phyloP scores from a whole-genome alignment of 2,329 filamentous ascomycete species.

The Cryphonectria carpinicola region DNA sequence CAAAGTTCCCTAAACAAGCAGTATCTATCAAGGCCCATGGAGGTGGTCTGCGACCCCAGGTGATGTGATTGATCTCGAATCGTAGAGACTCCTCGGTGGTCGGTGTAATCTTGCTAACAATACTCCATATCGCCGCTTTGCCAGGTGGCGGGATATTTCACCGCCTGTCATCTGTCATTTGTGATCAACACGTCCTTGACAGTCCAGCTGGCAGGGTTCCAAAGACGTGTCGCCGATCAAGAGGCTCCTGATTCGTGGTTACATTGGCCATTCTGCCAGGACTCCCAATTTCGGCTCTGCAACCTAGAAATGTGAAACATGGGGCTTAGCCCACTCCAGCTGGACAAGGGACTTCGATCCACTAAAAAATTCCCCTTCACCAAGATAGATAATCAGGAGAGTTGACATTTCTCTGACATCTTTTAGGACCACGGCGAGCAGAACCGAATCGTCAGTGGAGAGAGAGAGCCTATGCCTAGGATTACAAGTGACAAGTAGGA shows the following conservation, averaged over 20 bases:
- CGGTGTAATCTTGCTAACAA: neutral
- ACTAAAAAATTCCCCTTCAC: neutral
- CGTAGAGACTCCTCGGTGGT: neutral
- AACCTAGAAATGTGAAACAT: conserved; percentile 11
- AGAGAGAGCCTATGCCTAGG: neutral
- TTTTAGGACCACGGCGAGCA: neutral
- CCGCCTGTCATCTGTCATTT: neutral
- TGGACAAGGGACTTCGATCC: neutral
- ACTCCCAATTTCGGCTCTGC: neutral
- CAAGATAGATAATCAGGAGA: neutral
- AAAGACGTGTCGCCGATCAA: neutral
- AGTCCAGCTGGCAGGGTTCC: neutral
- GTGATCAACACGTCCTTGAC: neutral
- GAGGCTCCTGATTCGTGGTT: neutral
- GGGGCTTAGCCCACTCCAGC: neutral
- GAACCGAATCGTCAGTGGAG: neutral
- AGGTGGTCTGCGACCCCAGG: neutral
- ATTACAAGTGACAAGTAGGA: neutral
- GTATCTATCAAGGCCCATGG: neutral
- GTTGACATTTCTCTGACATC: neutral
- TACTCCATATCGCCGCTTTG: neutral
- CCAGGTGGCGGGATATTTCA: neutral
- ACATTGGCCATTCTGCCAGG: neutral
- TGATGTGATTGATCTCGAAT: neutral
- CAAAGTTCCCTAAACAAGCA: too few relatives aligned